These are phyloP conservation scores for Begonia loranthoides DNA, from an alignment of 306 rosid genomes.

Conservation along the genomic window DNA sequence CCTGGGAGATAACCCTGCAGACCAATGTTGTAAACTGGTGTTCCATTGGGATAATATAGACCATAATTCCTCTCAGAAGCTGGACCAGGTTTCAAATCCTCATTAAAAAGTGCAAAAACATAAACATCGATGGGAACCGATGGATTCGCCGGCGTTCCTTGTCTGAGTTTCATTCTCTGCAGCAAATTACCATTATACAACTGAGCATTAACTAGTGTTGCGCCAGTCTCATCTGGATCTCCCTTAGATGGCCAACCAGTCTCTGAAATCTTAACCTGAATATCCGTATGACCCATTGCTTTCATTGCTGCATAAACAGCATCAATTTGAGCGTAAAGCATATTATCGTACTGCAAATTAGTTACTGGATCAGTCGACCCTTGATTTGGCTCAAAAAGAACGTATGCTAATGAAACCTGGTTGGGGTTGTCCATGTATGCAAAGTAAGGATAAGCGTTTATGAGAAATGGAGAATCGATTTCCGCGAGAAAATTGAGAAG, in stretches of 20 bases:
- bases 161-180: constrained; percentile 29
- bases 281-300: constrained; percentile 47
- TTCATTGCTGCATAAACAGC: constrained; percentile 72
- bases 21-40: constrained; percentile 61
- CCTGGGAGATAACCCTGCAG: constrained; percentile 44
- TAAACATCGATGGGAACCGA: constrained; percentile 54
- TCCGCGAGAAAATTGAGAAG: constrained; percentile 37
- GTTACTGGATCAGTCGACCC: constrained; percentile 80
- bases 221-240: constrained; percentile 55
- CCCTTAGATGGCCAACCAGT: constrained; percentile 98
- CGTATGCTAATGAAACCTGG: constrained; percentile 53
- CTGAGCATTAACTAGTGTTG: constrained; percentile 48
- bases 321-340: constrained; percentile 89
- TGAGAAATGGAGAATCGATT: constrained; percentile 80
- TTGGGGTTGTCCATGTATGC: constrained; percentile 56
- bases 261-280: constrained; percentile 71
- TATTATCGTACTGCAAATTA: constrained; percentile 65
- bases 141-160: constrained; percentile 77
- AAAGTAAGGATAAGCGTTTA: constrained; percentile 88
- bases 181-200: constrained; percentile 59
- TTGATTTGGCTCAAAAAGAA: constrained; percentile 40
- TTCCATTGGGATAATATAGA: constrained; percentile 67
- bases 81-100: constrained; percentile 62
- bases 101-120: constrained; percentile 81
- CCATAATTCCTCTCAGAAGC: constrained; percentile 84